phyloP scores from a whole-genome alignment of 768 basidiomycete genomes.

The Rhizopogon salebrosus region DNA sequence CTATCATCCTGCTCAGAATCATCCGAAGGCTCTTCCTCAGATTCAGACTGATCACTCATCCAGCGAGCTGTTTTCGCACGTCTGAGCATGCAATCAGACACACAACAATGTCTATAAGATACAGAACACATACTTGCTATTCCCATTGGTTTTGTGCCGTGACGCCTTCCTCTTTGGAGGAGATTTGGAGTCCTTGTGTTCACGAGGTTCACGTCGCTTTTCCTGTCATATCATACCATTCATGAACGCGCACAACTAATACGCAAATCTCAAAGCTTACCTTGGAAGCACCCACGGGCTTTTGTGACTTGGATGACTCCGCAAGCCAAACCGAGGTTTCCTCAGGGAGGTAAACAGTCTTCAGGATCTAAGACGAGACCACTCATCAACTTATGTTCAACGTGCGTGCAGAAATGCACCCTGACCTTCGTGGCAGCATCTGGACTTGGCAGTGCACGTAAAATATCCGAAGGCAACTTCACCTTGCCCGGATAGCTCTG shows the following conservation, averaged over 20 bases:
- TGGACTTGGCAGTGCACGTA: constrained; percentile 60
- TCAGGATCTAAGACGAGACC: constrained; percentile 46
- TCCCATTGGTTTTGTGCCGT: constrained; percentile 22
- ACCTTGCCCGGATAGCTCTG: constrained; percentile 78
- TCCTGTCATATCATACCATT: constrained; percentile 23
- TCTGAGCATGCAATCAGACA: constrained; percentile 13
- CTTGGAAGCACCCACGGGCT: constrained; percentile 27
- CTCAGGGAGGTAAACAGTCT: constrained; percentile 63
- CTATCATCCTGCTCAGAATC: constrained; percentile 36
- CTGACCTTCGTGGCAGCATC: constrained; percentile 63
- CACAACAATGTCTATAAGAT: background rate
- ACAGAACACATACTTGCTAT: constrained; percentile 17
- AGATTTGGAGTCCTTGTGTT: constrained; percentile 48
- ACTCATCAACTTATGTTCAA: background rate
- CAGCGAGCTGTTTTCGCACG: constrained; percentile 25
- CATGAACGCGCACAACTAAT: background rate
- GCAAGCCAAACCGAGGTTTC: constrained; percentile 53
- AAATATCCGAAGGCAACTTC: constrained; percentile 75
- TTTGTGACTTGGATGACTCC: constrained; percentile 38
- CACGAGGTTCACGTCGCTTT: constrained; percentile 29
- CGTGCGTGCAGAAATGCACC: background rate
- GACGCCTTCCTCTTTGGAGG: constrained; percentile 53
- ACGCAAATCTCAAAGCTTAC: constrained; percentile 8
- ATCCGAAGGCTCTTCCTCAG: constrained; percentile 22
- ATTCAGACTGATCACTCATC: constrained; percentile 28